Percentiles rank a stretch among this genome's conserved stretches.
phyloP scores from a whole-genome alignment of 345 rosid genomes.

The Eutrema heterophyllum region DNA sequence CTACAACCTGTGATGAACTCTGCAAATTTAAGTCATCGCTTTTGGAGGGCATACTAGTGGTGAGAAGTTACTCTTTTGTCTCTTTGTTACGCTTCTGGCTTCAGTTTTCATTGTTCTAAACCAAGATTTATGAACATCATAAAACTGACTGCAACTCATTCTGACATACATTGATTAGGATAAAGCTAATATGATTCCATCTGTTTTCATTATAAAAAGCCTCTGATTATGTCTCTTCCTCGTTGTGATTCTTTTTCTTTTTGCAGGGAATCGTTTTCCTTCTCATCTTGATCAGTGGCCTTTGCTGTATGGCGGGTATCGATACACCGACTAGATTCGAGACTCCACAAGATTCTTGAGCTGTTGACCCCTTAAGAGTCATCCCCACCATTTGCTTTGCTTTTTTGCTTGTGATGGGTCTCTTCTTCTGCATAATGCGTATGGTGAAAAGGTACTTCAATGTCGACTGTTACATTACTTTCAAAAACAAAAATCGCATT shows the following conservation, averaged over 20 bases:
- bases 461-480: constrained; percentile 26
- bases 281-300: constrained; percentile 80
- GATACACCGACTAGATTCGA: constrained; percentile 94
- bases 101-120: neutral
- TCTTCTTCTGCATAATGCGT: constrained; percentile 28
- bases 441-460: constrained; percentile 16
- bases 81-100: neutral
- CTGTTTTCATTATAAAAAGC: neutral
- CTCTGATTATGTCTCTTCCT: constrained; percentile 25
- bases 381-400: constrained; percentile 25
- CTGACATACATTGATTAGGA: neutral
- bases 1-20: constrained; percentile 64
- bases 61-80: constrained; percentile 36
- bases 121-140: neutral
- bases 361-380: constrained; percentile 13
- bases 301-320: constrained; percentile 97
- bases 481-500: constrained; percentile 19
- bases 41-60: constrained; percentile 84
- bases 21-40: constrained; percentile 87
- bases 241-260: constrained; percentile 5
- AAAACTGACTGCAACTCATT: neutral
- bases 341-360: constrained; percentile 86
- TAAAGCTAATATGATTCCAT: neutral
- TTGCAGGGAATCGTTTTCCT: constrained; percentile 86
- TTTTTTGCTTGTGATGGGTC: constrained; percentile 24